A percentile compares a stretch with the other conserved stretches of the same genome.
Evolutionary conservation across 306 rosid genomes (phyloP).

Genomic region (Cicer pinnatifidum): DNA sequence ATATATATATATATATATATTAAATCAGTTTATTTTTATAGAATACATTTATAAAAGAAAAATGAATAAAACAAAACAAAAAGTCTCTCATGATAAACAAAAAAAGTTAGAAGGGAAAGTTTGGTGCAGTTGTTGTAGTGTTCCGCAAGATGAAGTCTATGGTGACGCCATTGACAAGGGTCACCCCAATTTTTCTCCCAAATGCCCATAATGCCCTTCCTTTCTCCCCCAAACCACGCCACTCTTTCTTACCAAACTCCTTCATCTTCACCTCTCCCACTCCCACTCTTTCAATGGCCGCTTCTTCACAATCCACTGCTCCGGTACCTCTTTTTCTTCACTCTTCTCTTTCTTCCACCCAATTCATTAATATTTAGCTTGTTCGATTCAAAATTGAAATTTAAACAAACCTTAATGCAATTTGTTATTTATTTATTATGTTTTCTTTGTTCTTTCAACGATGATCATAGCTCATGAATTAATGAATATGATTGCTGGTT

Average conservation of each 20-base stretch:
- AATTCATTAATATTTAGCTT: not conserved
- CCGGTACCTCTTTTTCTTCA: slow-evolving; percentile 51
- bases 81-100: not conserved
- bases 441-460: slow-evolving; percentile 14
- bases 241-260: slow-evolving; percentile 43
- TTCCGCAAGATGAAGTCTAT: slow-evolving; percentile 51
- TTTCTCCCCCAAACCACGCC: slow-evolving; percentile 43
- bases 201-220: slow-evolving; percentile 52
- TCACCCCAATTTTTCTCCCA: slow-evolving; percentile 44
- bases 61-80: not conserved
- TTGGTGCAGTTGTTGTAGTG: slow-evolving; percentile 22
- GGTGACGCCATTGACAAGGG: slow-evolving; percentile 60
- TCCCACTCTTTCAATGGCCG: slow-evolving; percentile 70
- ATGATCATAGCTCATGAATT: slow-evolving; percentile 30
- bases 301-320: slow-evolving; percentile 63
- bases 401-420: not conserved
- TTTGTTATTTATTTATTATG: not conserved
- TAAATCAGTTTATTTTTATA: too few species aligned
- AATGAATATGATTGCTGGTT: slow-evolving; percentile 31
- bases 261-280: slow-evolving; percentile 41
- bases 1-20: too few species aligned
- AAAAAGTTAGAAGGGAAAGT: not conserved
- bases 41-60: not conserved
- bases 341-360: slow-evolving; percentile 12
- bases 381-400: slow-evolving; percentile 19